These are phyloP conservation scores for Cryptococcus jaspeensis DNA, from an alignment of 1,284 basidiomycete species.

Conservation along the genomic window DNA sequence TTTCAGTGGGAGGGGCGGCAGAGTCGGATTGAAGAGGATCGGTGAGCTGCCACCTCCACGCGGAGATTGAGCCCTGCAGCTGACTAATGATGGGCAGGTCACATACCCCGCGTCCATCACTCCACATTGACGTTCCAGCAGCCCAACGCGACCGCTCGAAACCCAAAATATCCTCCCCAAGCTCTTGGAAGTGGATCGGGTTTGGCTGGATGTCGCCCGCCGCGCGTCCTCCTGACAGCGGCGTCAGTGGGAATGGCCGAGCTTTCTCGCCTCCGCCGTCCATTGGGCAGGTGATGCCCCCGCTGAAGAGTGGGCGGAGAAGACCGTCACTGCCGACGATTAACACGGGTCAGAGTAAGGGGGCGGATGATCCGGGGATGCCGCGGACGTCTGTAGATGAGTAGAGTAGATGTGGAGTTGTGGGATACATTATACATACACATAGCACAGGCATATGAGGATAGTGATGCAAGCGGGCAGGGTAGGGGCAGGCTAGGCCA, in stretches of 20 bases:
- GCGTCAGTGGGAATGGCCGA: background rate
- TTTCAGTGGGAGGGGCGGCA: background rate
- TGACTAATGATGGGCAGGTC: background rate
- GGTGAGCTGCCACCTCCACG: background rate
- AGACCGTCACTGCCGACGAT: too few relatives aligned
- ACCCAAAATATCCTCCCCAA: background rate
- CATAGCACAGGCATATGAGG: background rate
- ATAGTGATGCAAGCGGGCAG: background rate
- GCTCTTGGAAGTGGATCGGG: constrained; percentile 6
- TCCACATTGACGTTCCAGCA: constrained; percentile 5
- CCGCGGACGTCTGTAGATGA: too few relatives aligned
- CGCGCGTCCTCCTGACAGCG: background rate
- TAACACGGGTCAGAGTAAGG: too few relatives aligned
- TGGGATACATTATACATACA: background rate
- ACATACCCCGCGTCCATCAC: background rate
- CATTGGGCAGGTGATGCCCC: too few relatives aligned
- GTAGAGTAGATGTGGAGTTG: background rate
- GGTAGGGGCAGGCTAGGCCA: constrained; percentile 46
- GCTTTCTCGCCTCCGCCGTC: too few relatives aligned
- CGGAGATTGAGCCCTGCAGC: too few relatives aligned
- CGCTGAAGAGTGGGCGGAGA: too few relatives aligned
- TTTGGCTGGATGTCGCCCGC: constrained; percentile 9
- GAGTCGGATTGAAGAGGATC: background rate
- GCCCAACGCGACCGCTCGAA: constrained; percentile 6
- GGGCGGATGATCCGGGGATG: too few relatives aligned